These are phyloP conservation scores for Coccomyxa sp. DNA, from an alignment of 139 green algal genomes.

Conservation along the genomic window DNA sequence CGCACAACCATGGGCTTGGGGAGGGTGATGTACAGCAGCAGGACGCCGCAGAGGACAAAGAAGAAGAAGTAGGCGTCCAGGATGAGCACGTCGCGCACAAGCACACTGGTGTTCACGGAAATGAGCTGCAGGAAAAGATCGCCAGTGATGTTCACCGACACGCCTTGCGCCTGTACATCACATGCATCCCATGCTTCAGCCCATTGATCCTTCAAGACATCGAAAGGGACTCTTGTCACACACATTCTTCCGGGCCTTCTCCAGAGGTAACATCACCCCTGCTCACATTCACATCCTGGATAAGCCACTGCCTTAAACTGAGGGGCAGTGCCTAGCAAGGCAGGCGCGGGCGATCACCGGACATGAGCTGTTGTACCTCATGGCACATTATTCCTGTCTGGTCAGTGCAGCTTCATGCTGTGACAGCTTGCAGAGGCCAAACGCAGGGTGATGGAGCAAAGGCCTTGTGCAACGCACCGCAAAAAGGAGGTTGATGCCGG, in stretches of 20 bases:
- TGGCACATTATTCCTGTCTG: no score
- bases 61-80: conserved; percentile 30
- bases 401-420: no score
- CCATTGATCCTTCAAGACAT: neutral
- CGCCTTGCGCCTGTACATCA: neutral
- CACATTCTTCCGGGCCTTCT: neutral
- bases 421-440: neutral
- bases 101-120: conserved; percentile 18
- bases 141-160: conserved; percentile 19
- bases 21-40: conserved; percentile 23
- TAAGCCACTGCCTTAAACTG: neutral
- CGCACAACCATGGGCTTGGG: conserved; percentile 4
- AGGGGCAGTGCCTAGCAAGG: neutral
- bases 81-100: conserved; percentile 33
- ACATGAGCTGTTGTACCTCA: no score
- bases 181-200: neutral
- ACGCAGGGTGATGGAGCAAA: neutral
- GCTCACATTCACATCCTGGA: neutral
- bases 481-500: conserved; percentile 38
- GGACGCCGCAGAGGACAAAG: conserved; percentile 17
- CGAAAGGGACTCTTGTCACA: neutral
- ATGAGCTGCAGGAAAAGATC: conserved; percentile 42
- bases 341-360: neutral
- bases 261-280: neutral
- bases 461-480: conserved; percentile 6